Percentiles rank a stretch among this genome's conserved stretches.
Evolutionary conservation across 2,329 filamentous ascomycete genomes (phyloP).

Genomic region (Blastomyces parvus): DNA sequence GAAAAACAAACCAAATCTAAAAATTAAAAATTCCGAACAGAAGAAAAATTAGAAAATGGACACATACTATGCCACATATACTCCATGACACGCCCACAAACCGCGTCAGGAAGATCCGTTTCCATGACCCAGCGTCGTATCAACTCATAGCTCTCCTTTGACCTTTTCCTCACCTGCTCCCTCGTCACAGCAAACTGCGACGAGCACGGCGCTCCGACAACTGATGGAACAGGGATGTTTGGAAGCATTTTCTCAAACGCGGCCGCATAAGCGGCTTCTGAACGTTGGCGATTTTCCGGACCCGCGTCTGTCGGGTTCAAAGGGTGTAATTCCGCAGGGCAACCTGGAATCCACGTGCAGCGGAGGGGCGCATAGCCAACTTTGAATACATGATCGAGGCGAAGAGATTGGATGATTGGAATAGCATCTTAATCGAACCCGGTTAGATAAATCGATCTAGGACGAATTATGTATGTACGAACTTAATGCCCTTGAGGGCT

Average conservation of each 20-base stretch:
- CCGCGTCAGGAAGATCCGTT: constrained; percentile 39
- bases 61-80: constrained; percentile 57
- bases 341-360: constrained; percentile 45
- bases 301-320: constrained; percentile 24
- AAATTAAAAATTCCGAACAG: no score
- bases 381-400: constrained; percentile 40
- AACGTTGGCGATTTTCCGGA: constrained; percentile 38
- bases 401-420: constrained; percentile 42
- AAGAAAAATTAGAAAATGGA: not conserved
- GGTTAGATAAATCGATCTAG: not conserved
- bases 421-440: constrained; percentile 32
- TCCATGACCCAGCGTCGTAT: constrained; percentile 42
- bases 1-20: no score
- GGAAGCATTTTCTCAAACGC: constrained; percentile 45
- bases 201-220: constrained; percentile 45
- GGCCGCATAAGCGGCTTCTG: constrained; percentile 41
- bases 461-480: not conserved
- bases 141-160: constrained; percentile 41
- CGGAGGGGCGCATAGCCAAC: constrained; percentile 48
- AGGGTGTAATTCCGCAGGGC: constrained; percentile 41
- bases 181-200: constrained; percentile 47
- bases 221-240: constrained; percentile 28
- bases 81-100: constrained; percentile 47
- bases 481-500: not conserved
- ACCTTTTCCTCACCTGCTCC: constrained; percentile 38